Evolutionary conservation across 2,329 filamentous ascomycete genomes (phyloP), one percentile per base, ranked within the genome.

Genomic region (Aureobasidium sp.): DNA sequence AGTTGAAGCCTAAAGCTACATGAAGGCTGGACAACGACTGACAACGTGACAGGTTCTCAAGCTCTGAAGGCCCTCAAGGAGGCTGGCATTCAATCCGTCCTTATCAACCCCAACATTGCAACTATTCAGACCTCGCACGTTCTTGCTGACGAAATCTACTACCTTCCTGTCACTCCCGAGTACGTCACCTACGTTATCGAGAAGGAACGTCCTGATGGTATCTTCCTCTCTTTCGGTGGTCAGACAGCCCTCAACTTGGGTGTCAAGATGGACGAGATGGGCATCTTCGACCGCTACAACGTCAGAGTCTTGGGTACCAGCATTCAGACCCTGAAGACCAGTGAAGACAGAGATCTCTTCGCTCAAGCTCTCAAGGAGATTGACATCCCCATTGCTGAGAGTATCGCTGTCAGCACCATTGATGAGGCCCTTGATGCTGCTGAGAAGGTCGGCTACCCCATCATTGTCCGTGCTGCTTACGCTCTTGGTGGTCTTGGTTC

Each of bases 121-220:
- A 97, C 94, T 63, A 97, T 97, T 72, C 93, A 97, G 79, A 97
- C 93, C 70, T 92, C 95, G 76, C 93, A 97, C 82, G 87, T 88
- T 71, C 88, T 97, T 73, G 92, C 92, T 72, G 93, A 97, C 74
- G 92, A 97, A 79, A 89, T 97, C 72, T 97, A 97, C 83, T 97
- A 97, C 78, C 87, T 97, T 41, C 94, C 94, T 62, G 92, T 99
- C 71, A 99, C 94, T 20, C 89, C 93, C 67, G 93, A 97, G 83
- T 99, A 97, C 78, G 92, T 97, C 73, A 89, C 89, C 71, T 93
- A 97, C 77, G 93, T 99, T 65, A 97, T 99, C 74, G 92, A 97
- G 81, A 88, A 89, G 72, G 94, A 97, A 79, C 86, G 87, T 74
- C 94, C 94, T 46, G 94, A 99, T 80, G 94, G 93, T 71, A 96